Evolutionary conservation across 2,329 filamentous ascomycete genomes (phyloP).

Genomic region (Dryadomyces sulphureus): DNA sequence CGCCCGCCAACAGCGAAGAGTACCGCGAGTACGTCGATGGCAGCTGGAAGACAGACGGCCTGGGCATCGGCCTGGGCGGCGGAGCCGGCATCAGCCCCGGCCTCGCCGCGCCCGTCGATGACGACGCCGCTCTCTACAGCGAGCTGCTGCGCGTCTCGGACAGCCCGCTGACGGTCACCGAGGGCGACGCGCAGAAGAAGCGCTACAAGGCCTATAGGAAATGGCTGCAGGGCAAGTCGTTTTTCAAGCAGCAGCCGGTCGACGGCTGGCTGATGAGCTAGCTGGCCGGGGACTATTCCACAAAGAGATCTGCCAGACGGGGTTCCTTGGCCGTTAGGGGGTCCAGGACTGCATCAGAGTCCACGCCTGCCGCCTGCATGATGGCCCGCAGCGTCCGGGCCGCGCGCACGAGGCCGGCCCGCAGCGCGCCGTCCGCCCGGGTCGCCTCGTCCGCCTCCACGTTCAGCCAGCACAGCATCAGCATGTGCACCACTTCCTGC

Average conservation of each 20-base stretch:
- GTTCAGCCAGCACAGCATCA: conserved; percentile 50
- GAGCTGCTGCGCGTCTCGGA: conserved; percentile 66
- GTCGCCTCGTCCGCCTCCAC: conserved; percentile 21
- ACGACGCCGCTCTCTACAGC: conserved; percentile 57
- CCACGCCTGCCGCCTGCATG: conserved; percentile 12
- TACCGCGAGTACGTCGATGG: conserved; percentile 71
- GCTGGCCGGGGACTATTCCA: background rate
- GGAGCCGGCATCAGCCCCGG: background rate
- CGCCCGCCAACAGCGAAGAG: conserved; percentile 26
- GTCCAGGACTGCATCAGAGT: conserved; percentile 16
- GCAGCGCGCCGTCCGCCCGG: conserved; percentile 14
- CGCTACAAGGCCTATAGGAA: conserved; percentile 92
- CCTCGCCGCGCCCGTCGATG: conserved; percentile 23
- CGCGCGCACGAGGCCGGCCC: conserved; percentile 18
- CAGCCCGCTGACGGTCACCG: conserved; percentile 73
- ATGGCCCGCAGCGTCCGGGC: conserved; percentile 21
- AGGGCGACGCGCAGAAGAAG: conserved; percentile 82
- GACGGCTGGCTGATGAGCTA: conserved; percentile 18
- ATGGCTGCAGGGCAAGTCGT: conserved; percentile 86
- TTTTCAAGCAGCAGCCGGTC: conserved; percentile 79
- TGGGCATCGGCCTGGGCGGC: conserved; percentile 13
- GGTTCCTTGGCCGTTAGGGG: conserved; percentile 23
- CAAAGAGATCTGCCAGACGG: conserved; percentile 19
- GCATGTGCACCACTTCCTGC: conserved; percentile 46
- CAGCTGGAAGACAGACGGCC: conserved; percentile 44